Evolutionary conservation across 192 early-diverging fungal genomes (phyloP), one percentile per base, ranked within the genome.

Genomic region (Phycomyces blakesleeanus): DNA sequence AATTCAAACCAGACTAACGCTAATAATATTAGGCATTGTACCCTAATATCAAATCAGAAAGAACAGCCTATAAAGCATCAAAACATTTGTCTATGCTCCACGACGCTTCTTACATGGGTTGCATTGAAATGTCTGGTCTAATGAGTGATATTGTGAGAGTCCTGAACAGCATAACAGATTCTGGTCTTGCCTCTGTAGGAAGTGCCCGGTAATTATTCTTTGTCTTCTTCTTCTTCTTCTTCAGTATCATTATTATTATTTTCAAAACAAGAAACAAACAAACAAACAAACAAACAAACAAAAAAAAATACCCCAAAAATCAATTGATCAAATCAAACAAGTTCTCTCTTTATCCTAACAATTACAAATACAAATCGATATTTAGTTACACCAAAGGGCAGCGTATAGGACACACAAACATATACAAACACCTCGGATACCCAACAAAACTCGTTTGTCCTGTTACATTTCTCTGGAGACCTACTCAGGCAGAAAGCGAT

Each of bases 31-130:
- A 47, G 44, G 86, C 93, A 15, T 80, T 87, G 34, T 84, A 90
- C 55, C 91, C 93, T 12, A 96, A 92, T 72, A 92, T 92, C 55
- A 93, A 96, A 72, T 88, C 87, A 64, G 82, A 84, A 18, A 81
- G 87, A 24, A 85, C 91, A 0, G 80, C 82, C 7, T 92, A 89
- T 73, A 77, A 91, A 16, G 90, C 93, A 0, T 87, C 83, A 37
- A 87, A 83, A 44, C 81, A 91, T 49, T 74, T 89, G 34, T 88
- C 83, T 18, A 83, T 91, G 34, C 58, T 92, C 0, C 89, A 93
- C 63, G 97, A 99, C 63, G 84, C 83, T 2, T 96, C 94, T 34
- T 99, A 92, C 75, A 77, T 78, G 55, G 73, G 74, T 7, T 89
- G 84, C 29, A 51, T 96, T 14, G 85, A 94, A 73, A 24, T 97